These are phyloP conservation scores for Xylariaceae sp. DNA, from an alignment of 2,329 filamentous ascomycete genomes.

Conservation along the genomic window DNA sequence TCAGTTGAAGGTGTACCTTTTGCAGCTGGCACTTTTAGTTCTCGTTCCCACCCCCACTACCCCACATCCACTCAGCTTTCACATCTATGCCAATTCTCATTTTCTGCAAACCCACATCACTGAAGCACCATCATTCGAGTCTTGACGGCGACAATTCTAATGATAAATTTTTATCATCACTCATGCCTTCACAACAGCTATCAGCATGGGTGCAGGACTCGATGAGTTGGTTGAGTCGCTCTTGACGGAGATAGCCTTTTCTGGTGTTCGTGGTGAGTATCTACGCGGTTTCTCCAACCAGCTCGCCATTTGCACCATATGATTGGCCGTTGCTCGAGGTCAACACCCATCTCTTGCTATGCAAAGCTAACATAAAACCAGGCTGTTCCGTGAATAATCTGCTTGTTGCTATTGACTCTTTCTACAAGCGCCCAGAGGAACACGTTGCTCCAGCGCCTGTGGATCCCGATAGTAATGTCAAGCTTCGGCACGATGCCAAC, in stretches of 20 bases:
- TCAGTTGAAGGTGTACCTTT: too few species aligned
- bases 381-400: constrained; percentile 38
- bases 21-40: too few species aligned
- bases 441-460: neutral
- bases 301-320: neutral
- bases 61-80: constrained; percentile 12
- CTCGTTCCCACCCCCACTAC: too few species aligned
- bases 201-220: constrained; percentile 48
- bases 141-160: constrained; percentile 32
- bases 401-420: constrained; percentile 36
- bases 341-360: neutral
- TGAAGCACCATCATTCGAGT: constrained; percentile 39
- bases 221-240: constrained; percentile 53
- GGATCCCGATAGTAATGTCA: neutral
- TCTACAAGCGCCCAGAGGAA: constrained; percentile 26
- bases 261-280: constrained; percentile 49
- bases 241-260: constrained; percentile 51
- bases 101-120: constrained; percentile 20
- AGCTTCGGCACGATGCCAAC: constrained; percentile 15
- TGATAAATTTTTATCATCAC: constrained; percentile 24
- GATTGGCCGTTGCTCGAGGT: constrained; percentile 5
- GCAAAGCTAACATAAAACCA: constrained; percentile 29
- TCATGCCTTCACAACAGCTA: constrained; percentile 29
- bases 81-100: constrained; percentile 1
- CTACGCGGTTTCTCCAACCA: neutral